phyloP scores from a whole-genome alignment of 192 early-diverging fungal species.

The Podila verticillata region DNA sequence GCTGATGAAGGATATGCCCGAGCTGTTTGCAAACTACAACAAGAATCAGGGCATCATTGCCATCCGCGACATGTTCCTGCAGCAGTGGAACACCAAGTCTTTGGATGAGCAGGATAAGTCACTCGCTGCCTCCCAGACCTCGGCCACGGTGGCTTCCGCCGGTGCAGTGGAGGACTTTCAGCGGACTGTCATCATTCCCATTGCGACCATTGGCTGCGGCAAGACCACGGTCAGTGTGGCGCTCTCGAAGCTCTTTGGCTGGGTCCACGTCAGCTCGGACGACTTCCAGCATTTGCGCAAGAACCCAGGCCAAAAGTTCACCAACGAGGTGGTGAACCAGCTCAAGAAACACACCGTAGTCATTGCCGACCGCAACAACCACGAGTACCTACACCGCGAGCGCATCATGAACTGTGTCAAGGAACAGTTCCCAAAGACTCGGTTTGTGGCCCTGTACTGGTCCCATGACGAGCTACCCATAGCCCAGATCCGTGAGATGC shows the following conservation, averaged over 20 bases:
- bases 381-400: constrained; percentile 26
- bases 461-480: constrained; percentile 61
- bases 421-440: constrained; percentile 63
- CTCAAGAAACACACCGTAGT: constrained; percentile 71
- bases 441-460: constrained; percentile 84
- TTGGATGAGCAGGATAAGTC: constrained; percentile 8
- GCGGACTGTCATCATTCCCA: constrained; percentile 70
- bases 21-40: constrained; percentile 70
- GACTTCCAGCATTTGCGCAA: constrained; percentile 67
- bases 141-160: not conserved
- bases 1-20: constrained; percentile 67
- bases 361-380: constrained; percentile 72
- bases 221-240: constrained; percentile 71
- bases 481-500: constrained; percentile 60
- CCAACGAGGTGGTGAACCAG: constrained; percentile 60
- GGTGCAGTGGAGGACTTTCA: constrained; percentile 31
- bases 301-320: constrained; percentile 64
- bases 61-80: constrained; percentile 82
- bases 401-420: constrained; percentile 51
- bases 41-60: constrained; percentile 85
- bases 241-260: constrained; percentile 66
- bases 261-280: constrained; percentile 89
- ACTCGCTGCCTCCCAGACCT: not conserved
- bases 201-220: constrained; percentile 85
- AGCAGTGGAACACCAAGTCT: constrained; percentile 58